Base-by-base conservation (phyloP, 345 rosid species). In the Triadica sebifera region DNA sequence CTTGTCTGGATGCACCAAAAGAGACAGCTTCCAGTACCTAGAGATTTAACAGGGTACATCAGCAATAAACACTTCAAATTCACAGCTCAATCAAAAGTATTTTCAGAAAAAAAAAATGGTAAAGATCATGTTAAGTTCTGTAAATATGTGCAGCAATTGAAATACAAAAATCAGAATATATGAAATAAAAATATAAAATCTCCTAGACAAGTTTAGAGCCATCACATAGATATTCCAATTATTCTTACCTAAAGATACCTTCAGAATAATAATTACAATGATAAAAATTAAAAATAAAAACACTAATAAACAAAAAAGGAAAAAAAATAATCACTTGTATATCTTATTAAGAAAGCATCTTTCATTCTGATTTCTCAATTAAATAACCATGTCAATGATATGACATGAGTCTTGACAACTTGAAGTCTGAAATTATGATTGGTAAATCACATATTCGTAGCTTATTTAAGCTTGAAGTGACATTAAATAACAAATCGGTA, bases 11-110 rank as follows among this genome's bases (percentile, higher is more conserved):
- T 90, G 97, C 81, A 94, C 98, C 77, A 92, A 76, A 79, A 92
- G 97, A 29, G 97, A 94, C 79, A 94, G 79, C 82, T 91, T 94
- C 97, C 98, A 92, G 72, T 94, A 94, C 87, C 97, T 94, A 70
- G 19, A 53, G 56, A 74, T 6, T 45, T 37, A 46, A 64, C 9
- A 45, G 16, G 47, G 41, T 47, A 71, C 19, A 15, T 59, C 37
- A 68, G 67, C 20, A 65, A 37, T 16, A 16, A 45, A 71, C 46
- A 72, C 25, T 58, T 52, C 53, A 22, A 15, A 51, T 62, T 46
- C 45, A 50, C 7, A 68, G 76, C 63, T 8, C 50, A 19, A 43
- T 20, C 20, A 61, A 75, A 16, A 15, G 0, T 37, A 6, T 7
- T 38, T 5, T 29, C 11, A 17, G 11, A 25, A 10, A 51, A 34